Evolutionary conservation across 1,139 yeast species (phyloP).

Genomic region (Schwanniomyces etchellsii): DNA sequence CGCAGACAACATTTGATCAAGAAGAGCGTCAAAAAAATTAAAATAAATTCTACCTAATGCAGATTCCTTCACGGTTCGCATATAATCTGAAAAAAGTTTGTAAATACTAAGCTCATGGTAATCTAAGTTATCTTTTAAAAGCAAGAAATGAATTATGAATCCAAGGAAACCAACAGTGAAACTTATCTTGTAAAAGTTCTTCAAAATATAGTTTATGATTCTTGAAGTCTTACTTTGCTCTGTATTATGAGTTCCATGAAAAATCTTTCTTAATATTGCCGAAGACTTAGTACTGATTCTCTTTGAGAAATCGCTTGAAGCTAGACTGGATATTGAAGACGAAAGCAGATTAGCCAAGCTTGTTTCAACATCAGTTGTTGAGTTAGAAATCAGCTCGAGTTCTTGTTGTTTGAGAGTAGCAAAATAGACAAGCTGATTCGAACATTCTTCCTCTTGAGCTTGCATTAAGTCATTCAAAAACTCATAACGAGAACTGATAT

Average conservation of each 20-base stretch:
- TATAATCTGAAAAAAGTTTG: slow-evolving; percentile 6
- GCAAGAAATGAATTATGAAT: slow-evolving; percentile 29
- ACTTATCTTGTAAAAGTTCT: slow-evolving; percentile 27
- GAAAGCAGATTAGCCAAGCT: slow-evolving; percentile 24
- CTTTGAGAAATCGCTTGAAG: slow-evolving; percentile 26
- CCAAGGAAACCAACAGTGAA: slow-evolving; percentile 40
- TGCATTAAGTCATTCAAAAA: slow-evolving; percentile 12
- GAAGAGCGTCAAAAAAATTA: slow-evolving; percentile 6
- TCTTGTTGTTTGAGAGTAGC: slow-evolving; percentile 17
- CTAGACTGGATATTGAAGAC: slow-evolving; percentile 32
- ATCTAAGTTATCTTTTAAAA: slow-evolving; percentile 18
- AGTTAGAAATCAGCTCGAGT: slow-evolving; percentile 22
- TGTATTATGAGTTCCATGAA: slow-evolving; percentile 6
- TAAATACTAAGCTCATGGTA: slow-evolving; percentile 8
- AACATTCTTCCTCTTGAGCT: slow-evolving; percentile 29
- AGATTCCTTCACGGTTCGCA: slow-evolving; percentile 1
- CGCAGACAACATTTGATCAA: slow-evolving; percentile 6
- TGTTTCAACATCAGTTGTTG: slow-evolving; percentile 12
- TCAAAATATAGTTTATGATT: slow-evolving; percentile 7
- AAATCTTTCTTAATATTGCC: slow-evolving; percentile 23
- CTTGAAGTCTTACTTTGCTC: slow-evolving; percentile 4
- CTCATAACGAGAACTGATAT: slow-evolving; percentile 1
- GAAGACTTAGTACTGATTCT: slow-evolving; percentile 27
- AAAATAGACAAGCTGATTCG: slow-evolving; percentile 17
- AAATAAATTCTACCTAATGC: slow-evolving; percentile 1